Evolutionary conservation across 1,284 basidiomycete species (phyloP).

Genomic region (Naganishia sp.): DNA sequence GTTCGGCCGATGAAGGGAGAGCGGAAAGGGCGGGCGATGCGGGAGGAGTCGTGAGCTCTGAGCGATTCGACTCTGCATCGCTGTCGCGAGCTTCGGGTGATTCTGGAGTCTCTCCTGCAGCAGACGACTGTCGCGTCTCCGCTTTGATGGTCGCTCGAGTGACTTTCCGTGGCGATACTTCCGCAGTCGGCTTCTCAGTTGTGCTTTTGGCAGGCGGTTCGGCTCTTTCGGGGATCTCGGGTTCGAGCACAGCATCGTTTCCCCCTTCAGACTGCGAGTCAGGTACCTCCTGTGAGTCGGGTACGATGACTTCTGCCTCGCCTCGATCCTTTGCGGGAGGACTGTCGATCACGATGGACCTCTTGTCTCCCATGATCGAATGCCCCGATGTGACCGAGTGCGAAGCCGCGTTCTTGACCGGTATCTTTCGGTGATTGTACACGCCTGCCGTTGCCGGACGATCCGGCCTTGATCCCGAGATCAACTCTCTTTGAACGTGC

Average conservation of each 20-base stretch:
- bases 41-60: constrained; percentile 19
- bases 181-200: too few relatives aligned
- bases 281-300: constrained; percentile 25
- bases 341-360: not conserved
- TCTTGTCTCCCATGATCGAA: constrained; percentile 14
- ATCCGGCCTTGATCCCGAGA: not conserved
- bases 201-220: too few relatives aligned
- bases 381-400: constrained; percentile 1
- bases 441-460: not conserved
- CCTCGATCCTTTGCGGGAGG: not conserved
- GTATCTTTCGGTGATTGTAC: constrained; percentile 22
- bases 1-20: constrained; percentile 1
- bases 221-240: not conserved
- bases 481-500: not conserved
- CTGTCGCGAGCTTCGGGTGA: not conserved
- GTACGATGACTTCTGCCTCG: constrained; percentile 10
- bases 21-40: constrained; percentile 10
- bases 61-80: constrained; percentile 17
- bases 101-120: not conserved
- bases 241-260: not conserved
- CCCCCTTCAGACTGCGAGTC: constrained; percentile 27
- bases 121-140: not conserved
- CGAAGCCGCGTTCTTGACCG: constrained; percentile 24
- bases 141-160: not conserved
- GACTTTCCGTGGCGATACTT: not conserved